A percentile compares a stretch with the other conserved stretches of the same genome.
phyloP scores from a whole-genome alignment of 768 basidiomycete genomes.

The Naganishia vishniacii region DNA sequence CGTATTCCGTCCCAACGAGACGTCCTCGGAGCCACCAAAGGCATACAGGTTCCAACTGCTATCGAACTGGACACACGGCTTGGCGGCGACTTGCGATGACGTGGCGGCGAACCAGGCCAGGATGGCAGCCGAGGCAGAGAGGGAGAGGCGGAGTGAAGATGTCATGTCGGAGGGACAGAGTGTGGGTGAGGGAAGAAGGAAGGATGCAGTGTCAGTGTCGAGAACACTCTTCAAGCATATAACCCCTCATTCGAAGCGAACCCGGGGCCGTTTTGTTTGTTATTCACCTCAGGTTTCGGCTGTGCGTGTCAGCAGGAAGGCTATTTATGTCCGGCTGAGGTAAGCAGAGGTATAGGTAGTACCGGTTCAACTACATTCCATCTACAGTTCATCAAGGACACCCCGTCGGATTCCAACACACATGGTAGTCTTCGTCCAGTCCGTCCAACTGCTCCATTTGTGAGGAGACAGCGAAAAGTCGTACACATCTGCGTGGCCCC shows the following conservation, averaged over 20 bases:
- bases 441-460: slow-evolving; percentile 66
- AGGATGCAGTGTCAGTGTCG: not conserved
- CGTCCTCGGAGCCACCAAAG: slow-evolving; percentile 80
- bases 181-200: not conserved
- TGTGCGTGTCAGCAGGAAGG: slow-evolving; percentile 13
- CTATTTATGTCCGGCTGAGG: not conserved
- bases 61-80: slow-evolving; percentile 74
- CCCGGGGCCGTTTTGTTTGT: slow-evolving; percentile 6
- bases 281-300: slow-evolving; percentile 3
- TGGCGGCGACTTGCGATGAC: slow-evolving; percentile 35
- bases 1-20: slow-evolving; percentile 66
- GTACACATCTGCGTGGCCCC: slow-evolving; percentile 65
- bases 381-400: too few relatives aligned
- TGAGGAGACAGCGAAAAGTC: slow-evolving; percentile 64
- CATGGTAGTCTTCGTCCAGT: slow-evolving; percentile 58
- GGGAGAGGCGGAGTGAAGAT: slow-evolving; percentile 22
- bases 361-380: not conserved
- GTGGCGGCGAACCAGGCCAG: slow-evolving; percentile 34
- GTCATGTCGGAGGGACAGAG: not conserved
- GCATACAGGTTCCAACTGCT: slow-evolving; percentile 73
- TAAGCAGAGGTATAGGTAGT: not conserved
- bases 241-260: not conserved
- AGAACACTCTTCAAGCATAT: too few relatives aligned
- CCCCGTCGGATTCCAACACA: slow-evolving; percentile 38
- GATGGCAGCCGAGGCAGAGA: slow-evolving; percentile 25